These are phyloP conservation scores for Furcasterigmium furcatum DNA, from an alignment of 2,329 filamentous ascomycete species.

Conservation along the genomic window DNA sequence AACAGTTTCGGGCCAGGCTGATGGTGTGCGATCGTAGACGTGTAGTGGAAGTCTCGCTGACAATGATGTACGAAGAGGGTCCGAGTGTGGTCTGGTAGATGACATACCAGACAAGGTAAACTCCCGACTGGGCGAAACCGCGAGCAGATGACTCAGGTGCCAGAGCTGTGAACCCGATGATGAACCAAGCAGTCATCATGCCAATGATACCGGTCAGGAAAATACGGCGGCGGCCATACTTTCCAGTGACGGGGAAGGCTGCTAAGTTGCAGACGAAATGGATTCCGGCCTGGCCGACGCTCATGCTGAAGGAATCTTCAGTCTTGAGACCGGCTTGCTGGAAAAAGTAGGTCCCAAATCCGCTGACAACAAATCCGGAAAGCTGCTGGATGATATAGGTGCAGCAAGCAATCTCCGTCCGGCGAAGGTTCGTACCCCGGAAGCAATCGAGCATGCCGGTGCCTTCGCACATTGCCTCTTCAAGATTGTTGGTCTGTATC, in stretches of 20 bases:
- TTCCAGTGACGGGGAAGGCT: constrained; percentile 35
- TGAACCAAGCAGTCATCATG: constrained; percentile 16
- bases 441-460: constrained; percentile 29
- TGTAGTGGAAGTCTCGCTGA: constrained; percentile 32
- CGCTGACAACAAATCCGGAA: constrained; percentile 47
- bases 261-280: constrained; percentile 36
- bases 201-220: constrained; percentile 33
- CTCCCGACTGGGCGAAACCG: constrained; percentile 32
- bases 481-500: constrained; percentile 29
- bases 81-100: constrained; percentile 40
- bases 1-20: constrained; percentile 11
- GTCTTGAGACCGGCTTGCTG: constrained; percentile 42
- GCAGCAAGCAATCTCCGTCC: constrained; percentile 38
- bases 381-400: constrained; percentile 52
- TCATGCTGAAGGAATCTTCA: constrained; percentile 39
- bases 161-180: too few relatives aligned
- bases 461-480: constrained; percentile 26
- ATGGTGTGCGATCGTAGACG: constrained; percentile 16
- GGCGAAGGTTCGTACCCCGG: constrained; percentile 23
- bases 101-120: too few relatives aligned
- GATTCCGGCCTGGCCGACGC: constrained; percentile 36
- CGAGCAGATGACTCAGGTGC: constrained; percentile 29
- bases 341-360: constrained; percentile 48
- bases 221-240: constrained; percentile 36
- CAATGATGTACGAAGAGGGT: constrained; percentile 30